Evolutionary conservation across 768 basidiomycete genomes (phyloP).

Genomic region (Suillus paluster): DNA sequence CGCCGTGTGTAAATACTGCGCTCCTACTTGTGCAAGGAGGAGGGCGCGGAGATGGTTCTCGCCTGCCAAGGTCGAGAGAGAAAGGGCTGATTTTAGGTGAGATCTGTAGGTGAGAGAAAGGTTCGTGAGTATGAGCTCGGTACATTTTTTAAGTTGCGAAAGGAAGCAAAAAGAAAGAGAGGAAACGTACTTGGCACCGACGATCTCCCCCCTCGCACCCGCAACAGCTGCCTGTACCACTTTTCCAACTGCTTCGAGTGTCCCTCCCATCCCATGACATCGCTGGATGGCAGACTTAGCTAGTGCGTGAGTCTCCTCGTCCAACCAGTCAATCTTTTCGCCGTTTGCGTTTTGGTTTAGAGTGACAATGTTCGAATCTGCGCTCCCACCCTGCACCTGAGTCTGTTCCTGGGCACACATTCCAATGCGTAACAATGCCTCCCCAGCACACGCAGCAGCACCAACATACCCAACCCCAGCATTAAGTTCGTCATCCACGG

Average conservation of each 20-base stretch:
- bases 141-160: constrained; percentile 10
- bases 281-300: constrained; percentile 44
- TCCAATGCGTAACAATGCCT: constrained; percentile 55
- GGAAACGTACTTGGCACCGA: constrained; percentile 60
- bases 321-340: neutral
- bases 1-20: constrained; percentile 74
- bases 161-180: constrained; percentile 15
- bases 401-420: constrained; percentile 23
- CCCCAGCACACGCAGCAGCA: constrained; percentile 55
- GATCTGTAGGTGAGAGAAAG: constrained; percentile 25
- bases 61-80: constrained; percentile 56
- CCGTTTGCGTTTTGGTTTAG: too few species aligned
- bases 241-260: constrained; percentile 56
- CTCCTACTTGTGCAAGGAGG: constrained; percentile 65
- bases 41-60: constrained; percentile 79
- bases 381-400: too few species aligned
- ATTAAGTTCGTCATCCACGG: neutral
- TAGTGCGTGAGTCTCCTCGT: constrained; percentile 33
- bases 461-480: constrained; percentile 44
- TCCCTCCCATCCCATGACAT: constrained; percentile 55
- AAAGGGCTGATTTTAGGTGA: constrained; percentile 60
- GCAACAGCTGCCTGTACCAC: constrained; percentile 53
- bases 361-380: too few species aligned
- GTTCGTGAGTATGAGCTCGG: constrained; percentile 21
- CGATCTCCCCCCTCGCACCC: constrained; percentile 45